Evolutionary conservation across 2,329 filamentous ascomycete genomes (phyloP), one percentile per base, ranked within the genome.

Genomic region (Pyricularia sp.): DNA sequence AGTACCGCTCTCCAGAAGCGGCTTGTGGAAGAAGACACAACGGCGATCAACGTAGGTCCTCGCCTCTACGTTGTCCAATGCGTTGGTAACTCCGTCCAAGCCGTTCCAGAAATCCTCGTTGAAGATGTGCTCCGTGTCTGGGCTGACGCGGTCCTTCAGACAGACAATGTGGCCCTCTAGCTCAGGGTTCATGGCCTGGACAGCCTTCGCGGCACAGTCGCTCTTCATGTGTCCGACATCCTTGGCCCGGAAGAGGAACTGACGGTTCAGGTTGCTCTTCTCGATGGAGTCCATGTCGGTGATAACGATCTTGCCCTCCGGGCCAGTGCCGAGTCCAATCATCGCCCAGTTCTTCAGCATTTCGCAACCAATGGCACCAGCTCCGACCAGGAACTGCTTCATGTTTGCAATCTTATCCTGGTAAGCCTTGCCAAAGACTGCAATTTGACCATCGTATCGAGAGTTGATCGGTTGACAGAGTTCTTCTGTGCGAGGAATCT

Each of bases 331-430:
- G 33, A 99, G 81, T 69, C 94, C 94, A 75, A 97, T 96, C 93
- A 99, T 96, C 44, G 96, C 93, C 93, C 94, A 99, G 77, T 97
- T 97, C 85, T 99, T 99, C 70, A 99, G 80, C 89, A 97, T 99
- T 74, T 99, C 94, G 73, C 94, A 99, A 60, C 94, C 94, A 75
- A 99, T 99, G 68, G 96, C 94, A 71, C 94, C 94, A 61, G 94
- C 91, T 70, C 94, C 94, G 66, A 99, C 94, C 65, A 99, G 82
- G 80, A 99, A 99, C 71, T 97, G 87, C 72, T 88, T 94, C 67
- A 94, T 78, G 71, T 97, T 96, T 67, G 88, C 85, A 70, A 99
- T 84, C 81, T 96, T 97, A 63, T 96, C 89, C 76, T 99, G 94
- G 76, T 88, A 99, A 68, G 96, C 90, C 71, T 85, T 88, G 67